Percentiles rank a stretch among this genome's conserved stretches.
Evolutionary conservation across 2,329 filamentous ascomycete species (phyloP).

Genomic region (Endothia cerciana): DNA sequence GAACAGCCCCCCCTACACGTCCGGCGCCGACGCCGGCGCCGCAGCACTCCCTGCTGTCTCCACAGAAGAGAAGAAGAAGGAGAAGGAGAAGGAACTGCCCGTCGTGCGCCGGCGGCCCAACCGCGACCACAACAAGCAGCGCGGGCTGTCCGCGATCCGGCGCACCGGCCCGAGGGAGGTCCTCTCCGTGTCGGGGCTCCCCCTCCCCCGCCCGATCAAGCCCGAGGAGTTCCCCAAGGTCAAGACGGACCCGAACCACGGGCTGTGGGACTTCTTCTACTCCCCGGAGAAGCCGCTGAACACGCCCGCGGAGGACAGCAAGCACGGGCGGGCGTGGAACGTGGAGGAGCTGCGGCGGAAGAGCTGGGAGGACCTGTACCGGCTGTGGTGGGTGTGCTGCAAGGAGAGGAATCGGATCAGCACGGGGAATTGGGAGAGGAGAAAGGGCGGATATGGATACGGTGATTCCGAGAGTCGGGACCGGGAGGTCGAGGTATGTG

Average conservation of each 20-base stretch:
- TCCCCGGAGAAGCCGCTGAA: slow-evolving; percentile 68
- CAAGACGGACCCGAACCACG: slow-evolving; percentile 73
- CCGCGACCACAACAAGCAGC: slow-evolving; percentile 75
- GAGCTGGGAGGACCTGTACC: slow-evolving; percentile 91
- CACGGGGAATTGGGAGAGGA: slow-evolving; percentile 74
- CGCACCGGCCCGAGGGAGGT: slow-evolving; percentile 74
- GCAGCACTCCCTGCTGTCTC: slow-evolving; percentile 45
- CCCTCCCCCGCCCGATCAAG: slow-evolving; percentile 68
- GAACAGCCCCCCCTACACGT: slow-evolving; percentile 35
- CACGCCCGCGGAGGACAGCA: slow-evolving; percentile 70
- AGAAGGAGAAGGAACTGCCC: slow-evolving; percentile 47
- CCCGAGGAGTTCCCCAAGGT: slow-evolving; percentile 59
- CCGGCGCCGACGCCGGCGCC: slow-evolving; percentile 34
- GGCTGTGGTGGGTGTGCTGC: slow-evolving; percentile 91
- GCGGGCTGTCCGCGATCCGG: slow-evolving; percentile 81
- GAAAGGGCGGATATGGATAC: slow-evolving; percentile 70
- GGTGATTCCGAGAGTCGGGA: slow-evolving; percentile 69
- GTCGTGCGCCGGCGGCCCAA: slow-evolving; percentile 21
- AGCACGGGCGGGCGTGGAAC: slow-evolving; percentile 82
- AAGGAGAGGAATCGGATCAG: slow-evolving; percentile 88
- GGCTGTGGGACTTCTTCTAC: slow-evolving; percentile 91
- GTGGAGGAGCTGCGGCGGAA: slow-evolving; percentile 85
- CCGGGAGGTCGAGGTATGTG: slow-evolving; percentile 69
- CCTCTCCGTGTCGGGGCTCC: slow-evolving; percentile 73
- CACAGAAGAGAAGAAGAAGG: slow-evolving; percentile 46